Percentiles rank a stretch among this genome's conserved stretches.
phyloP scores from a whole-genome alignment of 2,329 filamentous ascomycete species.

The Coleophoma cylindrospora region DNA sequence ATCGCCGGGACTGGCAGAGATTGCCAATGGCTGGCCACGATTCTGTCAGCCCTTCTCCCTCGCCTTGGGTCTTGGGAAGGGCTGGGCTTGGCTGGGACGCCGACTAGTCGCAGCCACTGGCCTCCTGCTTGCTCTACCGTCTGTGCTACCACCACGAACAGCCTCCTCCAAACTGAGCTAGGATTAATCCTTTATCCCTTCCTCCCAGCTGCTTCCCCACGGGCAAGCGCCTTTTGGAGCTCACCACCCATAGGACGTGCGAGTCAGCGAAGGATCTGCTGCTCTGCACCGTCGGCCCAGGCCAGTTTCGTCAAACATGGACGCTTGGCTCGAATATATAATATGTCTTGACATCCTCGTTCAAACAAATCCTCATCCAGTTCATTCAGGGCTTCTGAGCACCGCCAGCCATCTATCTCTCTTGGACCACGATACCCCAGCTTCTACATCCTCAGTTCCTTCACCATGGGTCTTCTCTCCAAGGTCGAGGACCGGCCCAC shows the following conservation, averaged over 20 bases:
- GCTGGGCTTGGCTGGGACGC: background rate
- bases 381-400: background rate
- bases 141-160: too few relatives aligned
- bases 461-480: conserved; percentile 35
- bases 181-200: conserved; percentile 1
- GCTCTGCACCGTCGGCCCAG: background rate
- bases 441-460: background rate
- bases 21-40: background rate
- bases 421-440: too few relatives aligned
- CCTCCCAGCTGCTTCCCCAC: background rate
- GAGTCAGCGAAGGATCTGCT: background rate
- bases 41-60: background rate
- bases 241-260: background rate
- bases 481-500: conserved; percentile 53
- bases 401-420: background rate
- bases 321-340: background rate
- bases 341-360: background rate
- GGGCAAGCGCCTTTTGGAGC: background rate
- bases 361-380: background rate
- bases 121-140: too few relatives aligned
- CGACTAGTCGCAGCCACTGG: too few relatives aligned
- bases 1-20: background rate
- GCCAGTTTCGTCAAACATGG: too few relatives aligned
- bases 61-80: background rate
- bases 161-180: background rate